Evolutionary conservation across 176 grass and related monocot species (phyloP).

Genomic region (Bromus sterilis): DNA sequence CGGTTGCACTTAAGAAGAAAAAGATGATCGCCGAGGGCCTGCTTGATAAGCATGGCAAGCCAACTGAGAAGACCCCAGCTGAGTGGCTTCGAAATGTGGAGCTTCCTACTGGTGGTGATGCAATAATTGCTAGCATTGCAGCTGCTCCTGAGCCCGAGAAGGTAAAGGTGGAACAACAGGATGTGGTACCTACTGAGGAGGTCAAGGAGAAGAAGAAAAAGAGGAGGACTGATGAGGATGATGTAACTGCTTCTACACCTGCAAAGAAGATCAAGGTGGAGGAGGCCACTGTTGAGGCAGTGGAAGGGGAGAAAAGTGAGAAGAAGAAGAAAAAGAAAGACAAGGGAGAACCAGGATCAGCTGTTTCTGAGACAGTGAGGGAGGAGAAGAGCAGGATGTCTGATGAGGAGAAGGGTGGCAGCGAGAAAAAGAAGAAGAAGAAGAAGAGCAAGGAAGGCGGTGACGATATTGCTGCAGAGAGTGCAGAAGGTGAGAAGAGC

Average conservation of each 20-base stretch:
- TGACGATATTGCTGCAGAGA: constrained; percentile 7
- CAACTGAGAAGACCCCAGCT: constrained; percentile 74
- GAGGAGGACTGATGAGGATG: constrained; percentile 11
- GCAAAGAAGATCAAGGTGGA: constrained; percentile 72
- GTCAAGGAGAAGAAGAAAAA: constrained; percentile 58
- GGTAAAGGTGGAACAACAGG: constrained; percentile 30
- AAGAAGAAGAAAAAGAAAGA: constrained; percentile 91
- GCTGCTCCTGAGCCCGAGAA: constrained; percentile 57
- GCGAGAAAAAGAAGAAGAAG: constrained; percentile 71
- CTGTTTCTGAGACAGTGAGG: constrained; percentile 9
- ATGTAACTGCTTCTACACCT: neutral
- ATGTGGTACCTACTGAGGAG: neutral
- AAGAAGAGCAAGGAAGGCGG: constrained; percentile 62
- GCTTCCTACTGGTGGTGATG: constrained; percentile 76
- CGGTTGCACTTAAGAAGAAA: constrained; percentile 73
- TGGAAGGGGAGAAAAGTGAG: constrained; percentile 53
- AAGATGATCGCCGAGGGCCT: constrained; percentile 66
- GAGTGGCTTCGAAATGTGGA: constrained; percentile 76
- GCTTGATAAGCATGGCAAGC: constrained; percentile 87
- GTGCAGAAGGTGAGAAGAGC: constrained; percentile 39
- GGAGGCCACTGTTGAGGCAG: constrained; percentile 16
- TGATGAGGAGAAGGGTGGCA: constrained; percentile 34
- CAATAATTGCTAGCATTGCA: constrained; percentile 60
- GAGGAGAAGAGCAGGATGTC: constrained; percentile 28
- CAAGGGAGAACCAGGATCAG: constrained; percentile 28